Evolutionary conservation across 2,329 filamentous ascomycete species (phyloP).

Genomic region (Aspergillus carbonarius): DNA sequence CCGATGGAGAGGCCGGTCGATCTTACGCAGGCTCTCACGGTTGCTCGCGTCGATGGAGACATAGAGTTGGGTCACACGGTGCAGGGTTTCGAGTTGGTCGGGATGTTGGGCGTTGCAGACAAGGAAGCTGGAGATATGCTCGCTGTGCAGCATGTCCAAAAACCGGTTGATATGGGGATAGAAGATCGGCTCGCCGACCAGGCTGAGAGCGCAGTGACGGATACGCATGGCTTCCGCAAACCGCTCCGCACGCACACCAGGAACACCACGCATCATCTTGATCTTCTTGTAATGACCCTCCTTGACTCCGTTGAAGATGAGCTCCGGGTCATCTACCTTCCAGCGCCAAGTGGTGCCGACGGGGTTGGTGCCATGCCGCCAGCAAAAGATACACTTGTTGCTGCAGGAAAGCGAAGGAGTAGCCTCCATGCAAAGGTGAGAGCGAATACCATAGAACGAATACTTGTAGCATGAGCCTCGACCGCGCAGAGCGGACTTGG

Average conservation of each 20-base stretch:
- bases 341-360: conserved; percentile 97
- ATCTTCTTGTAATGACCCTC: conserved; percentile 95
- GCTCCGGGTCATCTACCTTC: conserved; percentile 85
- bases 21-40: conserved; percentile 78
- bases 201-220: conserved; percentile 83
- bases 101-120: conserved; percentile 98
- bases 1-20: conserved; percentile 87
- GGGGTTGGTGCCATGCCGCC: conserved; percentile 95
- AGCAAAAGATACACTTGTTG: conserved; percentile 99
- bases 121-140: conserved; percentile 88
- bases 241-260: conserved; percentile 85
- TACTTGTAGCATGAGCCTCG: conserved; percentile 97
- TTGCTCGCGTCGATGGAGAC: conserved; percentile 95
- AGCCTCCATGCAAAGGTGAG: conserved; percentile 97
- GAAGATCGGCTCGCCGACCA: conserved; percentile 98
- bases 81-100: conserved; percentile 76
- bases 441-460: conserved; percentile 95
- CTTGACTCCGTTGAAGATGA: conserved; percentile 89
- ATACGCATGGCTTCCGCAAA: conserved; percentile 93
- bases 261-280: conserved; percentile 92
- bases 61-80: conserved; percentile 91
- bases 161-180: conserved; percentile 98
- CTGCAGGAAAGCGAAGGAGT: conserved; percentile 93
- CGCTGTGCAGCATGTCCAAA: conserved; percentile 74
- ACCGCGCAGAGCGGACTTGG: conserved; percentile 90